Conservation (phyloP, 495 filamentous ascomycete genomes). For the Trichocladium antarcticum region DNA sequence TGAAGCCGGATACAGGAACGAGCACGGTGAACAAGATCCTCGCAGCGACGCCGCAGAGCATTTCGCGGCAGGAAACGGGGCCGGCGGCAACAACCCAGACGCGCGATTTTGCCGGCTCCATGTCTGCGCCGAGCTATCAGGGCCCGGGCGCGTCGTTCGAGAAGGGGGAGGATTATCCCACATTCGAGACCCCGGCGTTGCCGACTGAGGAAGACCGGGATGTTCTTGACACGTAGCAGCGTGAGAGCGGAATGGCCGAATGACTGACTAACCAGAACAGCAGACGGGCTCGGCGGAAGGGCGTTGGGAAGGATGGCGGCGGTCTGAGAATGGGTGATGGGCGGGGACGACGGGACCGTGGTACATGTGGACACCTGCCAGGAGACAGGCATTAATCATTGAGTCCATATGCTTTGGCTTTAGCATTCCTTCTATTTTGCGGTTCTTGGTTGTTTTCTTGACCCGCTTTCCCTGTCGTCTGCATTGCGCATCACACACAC, state of each 20-base stretch:
- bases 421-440: too few relatives aligned
- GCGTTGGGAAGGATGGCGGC: too few relatives aligned
- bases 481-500: too few relatives aligned
- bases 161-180: conserved; percentile 35
- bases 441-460: too few relatives aligned
- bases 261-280: conserved; percentile 10
- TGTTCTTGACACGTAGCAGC: conserved; percentile 27
- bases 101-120: background rate
- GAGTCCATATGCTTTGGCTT: too few relatives aligned
- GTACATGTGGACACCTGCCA: too few relatives aligned
- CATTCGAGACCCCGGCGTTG: conserved; percentile 25
- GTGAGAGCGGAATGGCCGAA: background rate
- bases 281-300: too few relatives aligned
- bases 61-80: background rate
- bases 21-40: conserved; percentile 25
- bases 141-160: conserved; percentile 37
- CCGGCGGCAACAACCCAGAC: background rate
- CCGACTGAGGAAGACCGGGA: conserved; percentile 36
- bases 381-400: too few relatives aligned
- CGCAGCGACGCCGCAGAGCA: conserved; percentile 4
- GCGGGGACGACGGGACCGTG: too few relatives aligned
- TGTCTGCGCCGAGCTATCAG: conserved; percentile 34
- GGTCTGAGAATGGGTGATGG: too few relatives aligned
- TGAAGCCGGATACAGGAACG: conserved; percentile 27
- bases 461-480: too few relatives aligned